Percentiles rank a stretch among this genome's conserved stretches.
Conservation (phyloP, 768 basidiomycete genomes). For the Suillus bovinus region DNA sequence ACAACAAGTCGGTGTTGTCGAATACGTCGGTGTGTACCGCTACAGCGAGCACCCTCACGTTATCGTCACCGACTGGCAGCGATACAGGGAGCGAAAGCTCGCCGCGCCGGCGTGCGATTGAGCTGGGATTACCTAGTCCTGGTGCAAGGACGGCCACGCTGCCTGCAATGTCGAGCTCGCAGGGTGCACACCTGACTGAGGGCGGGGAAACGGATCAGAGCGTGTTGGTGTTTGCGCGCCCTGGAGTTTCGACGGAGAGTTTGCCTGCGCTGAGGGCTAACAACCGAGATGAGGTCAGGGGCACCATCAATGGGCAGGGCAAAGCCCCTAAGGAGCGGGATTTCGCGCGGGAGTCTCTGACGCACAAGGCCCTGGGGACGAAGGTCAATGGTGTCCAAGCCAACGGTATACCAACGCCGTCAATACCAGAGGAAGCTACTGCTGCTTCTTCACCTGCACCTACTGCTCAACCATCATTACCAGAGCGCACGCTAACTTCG, state of each 20-base stretch:
- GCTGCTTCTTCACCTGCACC: constrained; percentile 31
- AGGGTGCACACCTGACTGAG: constrained; percentile 7
- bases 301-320: constrained; percentile 1
- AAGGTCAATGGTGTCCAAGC: constrained; percentile 4
- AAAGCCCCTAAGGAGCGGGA: not conserved
- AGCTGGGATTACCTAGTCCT: constrained; percentile 20
- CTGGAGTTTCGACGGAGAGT: constrained; percentile 75
- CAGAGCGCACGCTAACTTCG: constrained; percentile 60
- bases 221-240: constrained; percentile 74
- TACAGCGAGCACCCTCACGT: constrained; percentile 14
- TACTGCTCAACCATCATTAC: constrained; percentile 51
- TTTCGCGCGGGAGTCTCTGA: constrained; percentile 5
- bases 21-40: constrained; percentile 4
- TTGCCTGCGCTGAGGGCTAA: constrained; percentile 35
- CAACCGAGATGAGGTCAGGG: not conserved
- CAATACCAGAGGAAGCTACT: constrained; percentile 21
- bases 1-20: constrained; percentile 17
- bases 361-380: constrained; percentile 10
- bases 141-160: constrained; percentile 35
- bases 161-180: constrained; percentile 24
- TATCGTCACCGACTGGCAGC: constrained; percentile 8
- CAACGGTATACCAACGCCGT: not conserved
- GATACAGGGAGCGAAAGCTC: constrained; percentile 18
- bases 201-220: constrained; percentile 63
- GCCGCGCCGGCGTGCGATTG: constrained; percentile 21